Base-by-base conservation (phyloP, 169 alveolate species). In the Condylostoma magnum region DNA sequence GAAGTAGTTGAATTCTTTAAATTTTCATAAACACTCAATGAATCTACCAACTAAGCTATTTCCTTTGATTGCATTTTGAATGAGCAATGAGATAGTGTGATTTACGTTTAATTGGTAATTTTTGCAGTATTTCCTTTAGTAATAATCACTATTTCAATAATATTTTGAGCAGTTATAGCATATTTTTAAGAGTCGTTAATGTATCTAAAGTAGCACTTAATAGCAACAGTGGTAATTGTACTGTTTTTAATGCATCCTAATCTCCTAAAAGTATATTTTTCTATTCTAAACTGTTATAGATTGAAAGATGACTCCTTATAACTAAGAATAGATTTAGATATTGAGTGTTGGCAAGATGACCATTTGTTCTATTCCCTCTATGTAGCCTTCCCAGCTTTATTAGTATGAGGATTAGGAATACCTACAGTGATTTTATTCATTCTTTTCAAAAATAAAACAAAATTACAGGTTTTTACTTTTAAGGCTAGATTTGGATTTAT, bases 231-330 rank as follows among this genome's bases (percentile, higher is more conserved):
- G 27, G 65, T 80, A 15, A 75, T 80, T 12, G 38, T 58, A 2
- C 36, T 82, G 0, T 82, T 82, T 57, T 3, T 77, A 12, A 69
- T 72, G 18, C 89, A 82, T 36, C 89, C 89, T 3, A 60, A 33
- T 22, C 65, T 76, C 6, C 73, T 77, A 0, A 38, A 77, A 15
- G 63, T 51, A 36, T 44, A 60, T 69, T 79, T 79, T 58, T 46
- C 55, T 44, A 55, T 22, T 27, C 70, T 77, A 34, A 33, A 30
- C 65, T 79, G 84, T 52, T 54, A 31, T 33, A 43, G 54, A 52
- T 18, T 76, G 5, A 81, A 68, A n/a, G 20, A 31, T 33, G 81
- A 74, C 2, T 38, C 28, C 8, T 22, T 6, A 28, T 36, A 60
- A 20, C 43, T 76, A 0, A 50, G 36, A 25, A 25, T 33, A 15